Conservation (phyloP, 1,284 basidiomycete species). For the Austroboletus olivaceoglutinosus region DNA sequence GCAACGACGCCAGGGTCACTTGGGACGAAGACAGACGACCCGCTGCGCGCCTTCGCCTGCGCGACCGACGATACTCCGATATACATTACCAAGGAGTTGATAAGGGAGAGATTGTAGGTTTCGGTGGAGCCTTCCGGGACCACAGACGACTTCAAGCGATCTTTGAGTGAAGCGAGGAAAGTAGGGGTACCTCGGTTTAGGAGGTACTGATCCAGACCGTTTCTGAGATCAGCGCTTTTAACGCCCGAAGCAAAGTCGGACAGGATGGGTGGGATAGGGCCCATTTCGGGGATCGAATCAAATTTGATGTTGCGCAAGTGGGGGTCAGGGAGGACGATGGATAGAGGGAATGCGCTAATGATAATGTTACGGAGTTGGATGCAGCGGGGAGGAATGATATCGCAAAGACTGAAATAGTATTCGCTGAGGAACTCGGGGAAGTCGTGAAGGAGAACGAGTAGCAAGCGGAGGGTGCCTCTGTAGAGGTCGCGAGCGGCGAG, state of each 20-base stretch:
- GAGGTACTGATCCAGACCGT: slow-evolving; percentile 81
- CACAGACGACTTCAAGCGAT: slow-evolving; percentile 63
- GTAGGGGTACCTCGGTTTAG: slow-evolving; percentile 63
- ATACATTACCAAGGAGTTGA: slow-evolving; percentile 95
- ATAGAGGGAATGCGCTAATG: slow-evolving; percentile 93
- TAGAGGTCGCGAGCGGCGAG: slow-evolving; percentile 88
- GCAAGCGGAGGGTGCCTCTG: slow-evolving; percentile 87
- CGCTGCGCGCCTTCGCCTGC: slow-evolving; percentile 78
- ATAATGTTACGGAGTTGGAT: slow-evolving; percentile 97
- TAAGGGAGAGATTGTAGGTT: slow-evolving; percentile 82
- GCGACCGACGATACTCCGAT: slow-evolving; percentile 88
- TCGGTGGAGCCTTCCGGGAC: slow-evolving; percentile 54
- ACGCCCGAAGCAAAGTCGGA: slow-evolving; percentile 87
- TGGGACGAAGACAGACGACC: slow-evolving; percentile 74
- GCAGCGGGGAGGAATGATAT: slow-evolving; percentile 89
- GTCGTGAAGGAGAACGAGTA: slow-evolving; percentile 95
- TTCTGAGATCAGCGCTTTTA: slow-evolving; percentile 74
- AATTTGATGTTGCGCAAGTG: slow-evolving; percentile 70
- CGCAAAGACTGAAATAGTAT: slow-evolving; percentile 95
- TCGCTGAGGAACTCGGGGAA: slow-evolving; percentile 98
- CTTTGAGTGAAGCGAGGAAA: slow-evolving; percentile 80
- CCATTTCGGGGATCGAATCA: slow-evolving; percentile 82
- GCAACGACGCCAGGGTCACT: slow-evolving; percentile 81
- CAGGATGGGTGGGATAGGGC: slow-evolving; percentile 83
- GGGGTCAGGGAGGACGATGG: slow-evolving; percentile 85